These are phyloP conservation scores for Talaromyces sp. DNA, from an alignment of 2,329 filamentous ascomycete genomes.

Conservation along the genomic window DNA sequence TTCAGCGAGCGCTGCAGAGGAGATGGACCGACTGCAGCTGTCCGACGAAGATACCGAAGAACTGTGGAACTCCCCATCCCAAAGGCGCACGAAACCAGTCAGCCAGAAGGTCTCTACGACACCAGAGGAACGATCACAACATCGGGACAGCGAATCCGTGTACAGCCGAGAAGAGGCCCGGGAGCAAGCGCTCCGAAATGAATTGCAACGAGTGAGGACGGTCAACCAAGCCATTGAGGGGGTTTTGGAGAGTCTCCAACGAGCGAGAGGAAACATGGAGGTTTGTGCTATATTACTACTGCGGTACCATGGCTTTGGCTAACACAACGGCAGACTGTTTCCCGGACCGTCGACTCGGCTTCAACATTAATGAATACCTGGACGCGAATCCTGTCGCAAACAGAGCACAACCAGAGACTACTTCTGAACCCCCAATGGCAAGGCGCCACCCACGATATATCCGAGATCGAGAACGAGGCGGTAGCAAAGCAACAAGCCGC, in stretches of 20 bases:
- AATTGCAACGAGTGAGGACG: slow-evolving; percentile 75
- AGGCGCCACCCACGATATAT: slow-evolving; percentile 77
- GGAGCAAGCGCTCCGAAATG: slow-evolving; percentile 68
- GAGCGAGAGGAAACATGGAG: slow-evolving; percentile 47
- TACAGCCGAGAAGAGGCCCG: slow-evolving; percentile 64
- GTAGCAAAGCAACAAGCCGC: slow-evolving; percentile 68
- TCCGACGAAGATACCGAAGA: slow-evolving; percentile 54
- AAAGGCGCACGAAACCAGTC: slow-evolving; percentile 29
- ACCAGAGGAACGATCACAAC: slow-evolving; percentile 14
- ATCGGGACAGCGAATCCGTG: slow-evolving; percentile 47
- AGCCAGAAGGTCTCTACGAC: slow-evolving; percentile 35
- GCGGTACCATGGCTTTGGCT: slow-evolving; percentile 1
- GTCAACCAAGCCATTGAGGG: slow-evolving; percentile 83
- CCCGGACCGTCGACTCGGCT: slow-evolving; percentile 77
- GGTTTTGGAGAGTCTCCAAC: slow-evolving; percentile 40
- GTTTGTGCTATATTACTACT: slow-evolving; percentile 22
- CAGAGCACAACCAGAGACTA: slow-evolving; percentile 92
- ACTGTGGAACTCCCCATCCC: slow-evolving; percentile 55
- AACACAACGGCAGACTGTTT: slow-evolving; percentile 60
- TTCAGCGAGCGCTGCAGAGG: slow-evolving; percentile 36
- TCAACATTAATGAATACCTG: slow-evolving; percentile 89
- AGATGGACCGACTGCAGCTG: slow-evolving; percentile 48
- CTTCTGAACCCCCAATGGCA: slow-evolving; percentile 86
- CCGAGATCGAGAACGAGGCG: slow-evolving; percentile 80
- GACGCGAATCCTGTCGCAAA: slow-evolving; percentile 93